Evolutionary conservation across 495 filamentous ascomycete genomes (phyloP).

Genomic region (Hypoxylon rickii): DNA sequence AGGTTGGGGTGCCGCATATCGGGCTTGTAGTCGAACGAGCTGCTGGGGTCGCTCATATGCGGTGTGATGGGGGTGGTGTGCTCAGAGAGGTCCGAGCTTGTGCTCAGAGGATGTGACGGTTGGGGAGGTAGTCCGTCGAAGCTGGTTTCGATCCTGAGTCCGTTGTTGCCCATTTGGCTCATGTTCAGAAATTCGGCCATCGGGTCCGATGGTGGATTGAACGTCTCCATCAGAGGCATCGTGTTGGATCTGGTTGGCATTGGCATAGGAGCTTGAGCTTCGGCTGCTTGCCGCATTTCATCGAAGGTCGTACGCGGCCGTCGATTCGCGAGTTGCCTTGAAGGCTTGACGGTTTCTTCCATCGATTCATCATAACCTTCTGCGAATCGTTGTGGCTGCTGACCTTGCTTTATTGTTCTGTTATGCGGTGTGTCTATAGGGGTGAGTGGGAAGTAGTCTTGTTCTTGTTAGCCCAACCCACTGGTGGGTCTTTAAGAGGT

Average conservation of each 20-base stretch:
- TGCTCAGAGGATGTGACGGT: constrained; percentile 28
- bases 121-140: constrained; percentile 43
- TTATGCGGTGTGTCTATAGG: constrained; percentile 53
- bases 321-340: constrained; percentile 31
- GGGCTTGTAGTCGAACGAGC: constrained; percentile 44
- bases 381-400: constrained; percentile 46
- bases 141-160: constrained; percentile 54
- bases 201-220: constrained; percentile 56
- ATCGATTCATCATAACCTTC: constrained; percentile 61
- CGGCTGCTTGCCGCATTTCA: constrained; percentile 51
- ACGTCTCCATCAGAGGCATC: constrained; percentile 42
- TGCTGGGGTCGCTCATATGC: constrained; percentile 36
- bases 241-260: constrained; percentile 45
- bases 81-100: constrained; percentile 39
- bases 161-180: constrained; percentile 55
- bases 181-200: constrained; percentile 60
- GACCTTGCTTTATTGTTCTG: constrained; percentile 36
- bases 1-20: constrained; percentile 30
- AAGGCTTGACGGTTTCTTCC: constrained; percentile 61
- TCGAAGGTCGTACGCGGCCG: constrained; percentile 45
- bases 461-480: neutral
- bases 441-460: constrained; percentile 55
- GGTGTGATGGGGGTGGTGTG: constrained; percentile 47
- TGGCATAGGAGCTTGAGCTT: constrained; percentile 44
- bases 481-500: neutral